Evolutionary conservation across 2,329 filamentous ascomycete species (phyloP).

Genomic region (Fusarium neocosmosporiellum): DNA sequence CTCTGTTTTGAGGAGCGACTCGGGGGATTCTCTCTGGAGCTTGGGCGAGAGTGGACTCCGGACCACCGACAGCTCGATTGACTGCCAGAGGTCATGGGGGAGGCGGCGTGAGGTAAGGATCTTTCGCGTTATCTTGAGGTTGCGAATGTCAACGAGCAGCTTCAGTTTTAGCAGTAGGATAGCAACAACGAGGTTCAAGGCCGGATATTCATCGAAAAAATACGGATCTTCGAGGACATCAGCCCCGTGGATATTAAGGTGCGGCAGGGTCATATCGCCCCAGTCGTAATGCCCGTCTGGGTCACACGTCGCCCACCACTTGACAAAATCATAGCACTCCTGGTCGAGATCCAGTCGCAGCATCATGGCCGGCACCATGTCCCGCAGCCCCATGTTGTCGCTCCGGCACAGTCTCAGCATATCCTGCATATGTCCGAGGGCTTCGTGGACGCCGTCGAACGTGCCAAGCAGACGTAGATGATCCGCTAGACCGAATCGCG

Average conservation of each 20-base stretch:
- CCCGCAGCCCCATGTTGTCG: constrained; percentile 39
- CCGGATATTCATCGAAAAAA: background rate
- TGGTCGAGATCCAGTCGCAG: constrained; percentile 59
- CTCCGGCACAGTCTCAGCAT: constrained; percentile 43
- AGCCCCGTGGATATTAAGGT: background rate
- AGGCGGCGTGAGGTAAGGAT: background rate
- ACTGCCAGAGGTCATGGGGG: background rate
- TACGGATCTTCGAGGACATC: background rate
- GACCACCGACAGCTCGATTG: constrained; percentile 1
- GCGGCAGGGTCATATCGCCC: background rate
- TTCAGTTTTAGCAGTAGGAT: constrained; percentile 14
- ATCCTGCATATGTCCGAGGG: constrained; percentile 52
- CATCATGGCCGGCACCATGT: constrained; percentile 50
- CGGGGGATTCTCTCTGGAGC: background rate
- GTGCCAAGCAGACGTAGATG: constrained; percentile 45
- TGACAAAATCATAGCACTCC: constrained; percentile 56
- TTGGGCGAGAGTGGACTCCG: constrained; percentile 5
- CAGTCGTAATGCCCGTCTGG: background rate
- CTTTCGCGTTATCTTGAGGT: constrained; percentile 11
- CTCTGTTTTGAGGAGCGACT: background rate
- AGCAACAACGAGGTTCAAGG: background rate
- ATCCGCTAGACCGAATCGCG: constrained; percentile 41
- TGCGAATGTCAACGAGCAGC: constrained; percentile 13
- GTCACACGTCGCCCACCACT: constrained; percentile 41
- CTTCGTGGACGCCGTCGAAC: constrained; percentile 47